Conservation (phyloP, 148 eudicot species). For the Heliamphora exappendiculata region DNA sequence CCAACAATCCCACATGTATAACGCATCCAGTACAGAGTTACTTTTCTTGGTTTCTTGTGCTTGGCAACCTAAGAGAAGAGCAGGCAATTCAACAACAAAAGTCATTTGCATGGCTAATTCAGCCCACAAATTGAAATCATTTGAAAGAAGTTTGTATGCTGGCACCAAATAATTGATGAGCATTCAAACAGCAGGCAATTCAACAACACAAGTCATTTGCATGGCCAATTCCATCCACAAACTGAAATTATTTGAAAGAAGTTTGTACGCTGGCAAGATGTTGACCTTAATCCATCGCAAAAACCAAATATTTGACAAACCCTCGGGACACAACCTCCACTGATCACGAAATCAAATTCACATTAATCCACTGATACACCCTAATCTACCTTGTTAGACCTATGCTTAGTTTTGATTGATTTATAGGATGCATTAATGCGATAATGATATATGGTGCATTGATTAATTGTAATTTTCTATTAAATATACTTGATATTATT, state of each 20-base stretch:
- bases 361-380: no score
- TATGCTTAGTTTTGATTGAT: no score
- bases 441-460: no score
- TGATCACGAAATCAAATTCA: background rate
- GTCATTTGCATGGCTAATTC: background rate
- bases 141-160: background rate
- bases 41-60: slow-evolving; percentile 68
- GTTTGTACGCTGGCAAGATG: background rate
- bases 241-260: background rate
- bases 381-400: no score
- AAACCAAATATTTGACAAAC: background rate
- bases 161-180: no score
- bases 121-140: background rate
- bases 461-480: no score
- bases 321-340: background rate
- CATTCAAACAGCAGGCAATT: slow-evolving; percentile 9
- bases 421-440: no score
- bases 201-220: background rate
- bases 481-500: no score
- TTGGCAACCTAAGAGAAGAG: slow-evolving; percentile 53
- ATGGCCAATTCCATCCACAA: background rate
- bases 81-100: background rate
- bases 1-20: slow-evolving; percentile 84
- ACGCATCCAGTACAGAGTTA: slow-evolving; percentile 69
- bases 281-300: background rate